Base-by-base conservation (phyloP, 495 filamentous ascomycete genomes). In the Penicillium samsonianum region DNA sequence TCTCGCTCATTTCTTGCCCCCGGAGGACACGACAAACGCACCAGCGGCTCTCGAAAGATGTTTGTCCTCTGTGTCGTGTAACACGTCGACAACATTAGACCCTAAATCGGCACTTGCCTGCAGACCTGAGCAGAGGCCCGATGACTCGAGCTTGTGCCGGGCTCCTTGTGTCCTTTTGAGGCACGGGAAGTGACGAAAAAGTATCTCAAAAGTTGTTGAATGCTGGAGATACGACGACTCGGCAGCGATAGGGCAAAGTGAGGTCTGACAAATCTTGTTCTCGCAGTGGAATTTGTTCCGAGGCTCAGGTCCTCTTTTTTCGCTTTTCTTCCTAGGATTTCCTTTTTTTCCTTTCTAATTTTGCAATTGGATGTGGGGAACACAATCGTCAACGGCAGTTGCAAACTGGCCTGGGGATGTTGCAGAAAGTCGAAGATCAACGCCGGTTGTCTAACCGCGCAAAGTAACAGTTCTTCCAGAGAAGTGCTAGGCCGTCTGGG, bases 31-130 rank as follows among this genome's bases (percentile, higher is more conserved):
- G 48, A 48, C 55, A 65, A 64, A 74, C 73, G 61, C 62, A 76
- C 73, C 68, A 65, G 60, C 53, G 67, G 64, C 53, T 65, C 63
- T 68, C 64, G 67, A 65, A 72, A 64, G 60, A 76, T 73, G 73
- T 74, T 74, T 76, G 73, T 64, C 61, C 56, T 67, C 53, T 64
- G 50, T 43, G 61, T 72, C 47, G 67, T 75, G 65, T 74, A 74
- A 73, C 71, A 65, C 51, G 61, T 71, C 62, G 69, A 67, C 64
- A 71, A 65, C 67, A 69, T 69, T 65, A 69, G 64, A 60, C 48
- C 61, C 51, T 63, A 44, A 59, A 49, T 53, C 42, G 59, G 59
- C 60, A 64, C 66, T 65, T 41, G 60, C 64, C 62, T 61, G 57
- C 63, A 67, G 62, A 65, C 61, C 62, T 67, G 52, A 55, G 59